Conservation (phyloP, 768 basidiomycete species). For the Mycena maculata region DNA sequence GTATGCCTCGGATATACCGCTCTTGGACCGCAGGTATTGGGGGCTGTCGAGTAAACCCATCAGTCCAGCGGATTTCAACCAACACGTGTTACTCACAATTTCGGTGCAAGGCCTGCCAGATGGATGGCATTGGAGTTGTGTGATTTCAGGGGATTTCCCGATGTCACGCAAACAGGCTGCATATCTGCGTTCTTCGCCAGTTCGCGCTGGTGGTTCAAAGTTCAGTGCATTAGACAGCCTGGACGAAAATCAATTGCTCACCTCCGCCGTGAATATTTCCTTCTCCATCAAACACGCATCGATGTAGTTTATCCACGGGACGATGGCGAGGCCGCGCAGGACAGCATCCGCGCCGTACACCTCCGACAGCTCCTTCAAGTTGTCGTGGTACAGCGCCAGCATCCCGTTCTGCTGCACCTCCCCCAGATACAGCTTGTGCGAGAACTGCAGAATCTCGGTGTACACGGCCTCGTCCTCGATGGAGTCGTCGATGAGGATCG, state of each 20-base stretch:
- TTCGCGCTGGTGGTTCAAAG: conserved; percentile 2
- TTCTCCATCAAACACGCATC: conserved; percentile 20
- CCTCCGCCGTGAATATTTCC: conserved; percentile 12
- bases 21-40: conserved; percentile 21
- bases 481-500: conserved; percentile 23
- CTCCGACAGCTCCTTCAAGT: conserved; percentile 10
- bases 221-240: background rate
- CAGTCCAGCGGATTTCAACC: background rate
- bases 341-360: conserved; percentile 9
- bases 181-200: too few relatives aligned
- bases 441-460: conserved; percentile 12
- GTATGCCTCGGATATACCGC: conserved; percentile 19
- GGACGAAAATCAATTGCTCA: background rate
- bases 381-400: conserved; percentile 10
- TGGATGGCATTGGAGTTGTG: background rate
- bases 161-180: too few relatives aligned
- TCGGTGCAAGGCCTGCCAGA: background rate
- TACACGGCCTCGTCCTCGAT: conserved; percentile 13
- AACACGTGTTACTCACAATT: conserved; percentile 5
- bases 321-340: conserved; percentile 8
- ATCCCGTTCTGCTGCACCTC: conserved; percentile 10
- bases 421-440: conserved; percentile 11
- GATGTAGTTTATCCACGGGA: conserved; percentile 20
- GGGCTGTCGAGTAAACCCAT: conserved; percentile 6
- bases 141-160: too few relatives aligned